phyloP scores from a whole-genome alignment of 1,284 basidiomycete species.

The Leccinum angustisporum region DNA sequence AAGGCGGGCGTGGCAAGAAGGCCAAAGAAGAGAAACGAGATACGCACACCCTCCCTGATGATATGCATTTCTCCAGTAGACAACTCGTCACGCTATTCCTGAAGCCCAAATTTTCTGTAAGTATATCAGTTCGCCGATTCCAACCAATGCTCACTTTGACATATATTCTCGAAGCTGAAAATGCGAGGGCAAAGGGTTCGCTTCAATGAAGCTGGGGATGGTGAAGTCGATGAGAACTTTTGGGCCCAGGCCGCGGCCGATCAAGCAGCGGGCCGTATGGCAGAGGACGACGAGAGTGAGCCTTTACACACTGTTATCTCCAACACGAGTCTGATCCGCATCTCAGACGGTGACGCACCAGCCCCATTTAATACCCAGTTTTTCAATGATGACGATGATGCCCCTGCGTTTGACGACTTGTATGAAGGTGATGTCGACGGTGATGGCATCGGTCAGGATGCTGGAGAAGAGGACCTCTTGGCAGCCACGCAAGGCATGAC shows the following conservation, averaged over 20 bases:
- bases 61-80: constrained; percentile 94
- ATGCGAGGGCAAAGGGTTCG: constrained; percentile 71
- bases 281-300: constrained; percentile 65
- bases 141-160: constrained; percentile 6
- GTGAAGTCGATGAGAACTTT: constrained; percentile 90
- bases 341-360: constrained; percentile 46
- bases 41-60: constrained; percentile 87
- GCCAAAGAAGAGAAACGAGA: constrained; percentile 62
- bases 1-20: constrained; percentile 45
- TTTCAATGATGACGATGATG: constrained; percentile 93
- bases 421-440: constrained; percentile 59
- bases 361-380: constrained; percentile 94
- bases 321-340: constrained; percentile 6
- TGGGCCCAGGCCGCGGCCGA: constrained; percentile 92
- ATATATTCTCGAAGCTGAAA: constrained; percentile 55
- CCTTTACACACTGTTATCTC: not conserved
- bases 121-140: constrained; percentile 28
- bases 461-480: constrained; percentile 83
- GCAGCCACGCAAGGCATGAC: constrained; percentile 79
- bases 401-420: constrained; percentile 72
- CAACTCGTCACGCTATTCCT: constrained; percentile 91
- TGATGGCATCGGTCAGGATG: constrained; percentile 47
- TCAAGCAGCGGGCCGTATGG: constrained; percentile 60
- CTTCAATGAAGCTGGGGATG: constrained; percentile 63
- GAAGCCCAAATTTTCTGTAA: constrained; percentile 91